Conservation (phyloP, 164 flowering plant genomes). For the Piper longum region DNA sequence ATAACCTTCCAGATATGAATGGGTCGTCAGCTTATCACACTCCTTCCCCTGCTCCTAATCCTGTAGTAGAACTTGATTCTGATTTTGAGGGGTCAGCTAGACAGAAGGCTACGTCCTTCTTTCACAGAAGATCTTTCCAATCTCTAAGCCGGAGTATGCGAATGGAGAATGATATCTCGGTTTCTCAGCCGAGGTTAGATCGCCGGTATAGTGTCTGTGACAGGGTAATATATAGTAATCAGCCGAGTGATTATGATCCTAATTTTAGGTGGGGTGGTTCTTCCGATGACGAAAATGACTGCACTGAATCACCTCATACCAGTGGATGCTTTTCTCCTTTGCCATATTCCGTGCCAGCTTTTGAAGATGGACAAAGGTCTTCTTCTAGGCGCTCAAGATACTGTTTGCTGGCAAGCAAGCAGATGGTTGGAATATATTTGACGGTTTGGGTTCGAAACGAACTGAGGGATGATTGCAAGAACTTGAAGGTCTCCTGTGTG, state of each 20-base stretch:
- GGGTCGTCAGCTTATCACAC: constrained; percentile 40
- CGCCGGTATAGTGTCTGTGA: constrained; percentile 41
- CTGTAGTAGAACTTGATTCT: constrained; percentile 65
- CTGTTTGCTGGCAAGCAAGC: constrained; percentile 38
- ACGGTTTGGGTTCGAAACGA: constrained; percentile 38
- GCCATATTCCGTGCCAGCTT: constrained; percentile 17
- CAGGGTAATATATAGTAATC: constrained; percentile 25
- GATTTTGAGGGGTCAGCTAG: constrained; percentile 82
- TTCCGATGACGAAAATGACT: constrained; percentile 34
- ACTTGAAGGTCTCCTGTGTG: constrained; percentile 40
- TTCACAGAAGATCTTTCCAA: constrained; percentile 34
- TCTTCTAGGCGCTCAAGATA: constrained; percentile 25
- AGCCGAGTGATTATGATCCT: constrained; percentile 31
- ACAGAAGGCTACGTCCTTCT: constrained; percentile 43
- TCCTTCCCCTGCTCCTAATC: constrained; percentile 82
- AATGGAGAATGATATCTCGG: constrained; percentile 26
- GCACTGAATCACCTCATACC: constrained; percentile 32
- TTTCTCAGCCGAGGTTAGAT: constrained; percentile 28
- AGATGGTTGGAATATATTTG: constrained; percentile 45
- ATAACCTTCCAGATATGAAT: constrained; percentile 60
- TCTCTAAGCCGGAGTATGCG: constrained; percentile 31
- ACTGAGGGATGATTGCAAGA: constrained; percentile 23
- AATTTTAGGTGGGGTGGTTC: constrained; percentile 27
- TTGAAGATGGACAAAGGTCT: constrained; percentile 24
- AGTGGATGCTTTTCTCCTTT: constrained; percentile 19